These are phyloP conservation scores for Trichoderma erinaceum DNA, from an alignment of 495 filamentous ascomycete species.

Conservation along the genomic window DNA sequence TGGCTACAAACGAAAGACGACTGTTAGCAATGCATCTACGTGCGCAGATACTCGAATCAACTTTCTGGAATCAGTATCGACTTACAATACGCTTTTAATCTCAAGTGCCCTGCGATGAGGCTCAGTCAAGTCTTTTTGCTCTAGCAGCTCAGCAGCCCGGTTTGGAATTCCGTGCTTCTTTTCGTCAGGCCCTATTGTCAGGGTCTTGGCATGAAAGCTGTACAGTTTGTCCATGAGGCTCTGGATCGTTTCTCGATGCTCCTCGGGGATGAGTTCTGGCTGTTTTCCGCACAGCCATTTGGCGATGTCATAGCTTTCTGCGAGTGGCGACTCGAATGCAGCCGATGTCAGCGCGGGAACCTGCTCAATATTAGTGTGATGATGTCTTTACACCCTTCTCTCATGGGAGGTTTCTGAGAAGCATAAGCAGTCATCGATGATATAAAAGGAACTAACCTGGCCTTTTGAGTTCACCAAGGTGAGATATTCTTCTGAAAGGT, in stretches of 20 bases:
- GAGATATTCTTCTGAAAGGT: slow-evolving; percentile 16
- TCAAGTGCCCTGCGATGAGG: slow-evolving; percentile 46
- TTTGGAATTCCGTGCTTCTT: slow-evolving; percentile 4
- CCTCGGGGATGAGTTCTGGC: background rate
- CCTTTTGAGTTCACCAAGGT: slow-evolving; percentile 13
- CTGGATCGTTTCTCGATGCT: background rate
- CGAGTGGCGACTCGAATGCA: background rate
- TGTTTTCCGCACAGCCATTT: slow-evolving; percentile 15
- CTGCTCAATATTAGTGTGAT: background rate
- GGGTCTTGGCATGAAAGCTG: slow-evolving; percentile 13
- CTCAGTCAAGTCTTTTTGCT: slow-evolving; percentile 40
- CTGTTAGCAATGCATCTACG: background rate
- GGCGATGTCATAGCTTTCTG: slow-evolving; percentile 16
- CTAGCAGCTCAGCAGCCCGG: slow-evolving; percentile 26
- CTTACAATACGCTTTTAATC: slow-evolving; percentile 16
- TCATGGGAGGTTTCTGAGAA: too few relatives aligned
- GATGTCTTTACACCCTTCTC: background rate
- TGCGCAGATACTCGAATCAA: background rate
- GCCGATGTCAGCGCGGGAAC: slow-evolving; percentile 6
- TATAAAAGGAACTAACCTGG: background rate
- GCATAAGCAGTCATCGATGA: background rate
- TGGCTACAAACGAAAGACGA: background rate
- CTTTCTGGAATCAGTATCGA: background rate
- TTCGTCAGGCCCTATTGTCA: background rate
- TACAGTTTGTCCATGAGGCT: slow-evolving; percentile 4